Percentiles rank a stretch among this genome's conserved stretches.
phyloP scores from a whole-genome alignment of 2,329 filamentous ascomycete species.

The Fusarium sublunatum region DNA sequence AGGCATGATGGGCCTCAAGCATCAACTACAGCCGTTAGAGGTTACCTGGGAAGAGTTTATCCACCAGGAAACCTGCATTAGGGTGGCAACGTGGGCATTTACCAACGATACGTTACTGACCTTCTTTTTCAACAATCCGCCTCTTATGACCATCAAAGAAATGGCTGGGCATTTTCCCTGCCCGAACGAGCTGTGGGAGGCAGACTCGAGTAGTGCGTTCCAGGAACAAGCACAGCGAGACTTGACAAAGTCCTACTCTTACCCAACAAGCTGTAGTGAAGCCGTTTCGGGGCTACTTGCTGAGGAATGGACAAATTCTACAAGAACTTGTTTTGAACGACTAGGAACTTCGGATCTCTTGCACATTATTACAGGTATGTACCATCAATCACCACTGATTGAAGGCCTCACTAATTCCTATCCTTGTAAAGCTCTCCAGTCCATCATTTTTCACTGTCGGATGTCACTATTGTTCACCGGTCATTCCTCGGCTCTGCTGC shows the following conservation, averaged over 20 bases:
- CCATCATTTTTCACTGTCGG: conserved; percentile 21
- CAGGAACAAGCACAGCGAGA: background rate
- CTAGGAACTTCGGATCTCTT: conserved; percentile 10
- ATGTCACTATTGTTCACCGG: conserved; percentile 1
- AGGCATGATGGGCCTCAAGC: conserved; percentile 1
- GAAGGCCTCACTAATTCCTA: background rate
- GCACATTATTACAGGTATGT: conserved; percentile 1
- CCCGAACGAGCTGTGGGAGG: conserved; percentile 21
- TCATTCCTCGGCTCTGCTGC: background rate
- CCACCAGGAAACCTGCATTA: conserved; percentile 30
- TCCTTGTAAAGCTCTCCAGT: conserved; percentile 8
- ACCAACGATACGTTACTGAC: conserved; percentile 14
- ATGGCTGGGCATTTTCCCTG: conserved; percentile 34
- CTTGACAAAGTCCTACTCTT: background rate
- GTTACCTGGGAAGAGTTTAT: conserved; percentile 20
- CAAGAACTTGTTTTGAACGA: background rate
- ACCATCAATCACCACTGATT: accelerated
- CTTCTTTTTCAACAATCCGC: conserved; percentile 27
- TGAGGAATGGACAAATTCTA: conserved; percentile 6
- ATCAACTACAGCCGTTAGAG: background rate
- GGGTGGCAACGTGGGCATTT: conserved; percentile 29
- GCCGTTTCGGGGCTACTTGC: conserved; percentile 12
- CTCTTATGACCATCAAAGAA: conserved; percentile 19
- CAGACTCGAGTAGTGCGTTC: conserved; percentile 6
- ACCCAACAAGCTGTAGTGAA: background rate